Evolutionary conservation across 108 stramenopile species (phyloP), one percentile per base, ranked within the genome.

Genomic region (Conticribra weissflogii): DNA sequence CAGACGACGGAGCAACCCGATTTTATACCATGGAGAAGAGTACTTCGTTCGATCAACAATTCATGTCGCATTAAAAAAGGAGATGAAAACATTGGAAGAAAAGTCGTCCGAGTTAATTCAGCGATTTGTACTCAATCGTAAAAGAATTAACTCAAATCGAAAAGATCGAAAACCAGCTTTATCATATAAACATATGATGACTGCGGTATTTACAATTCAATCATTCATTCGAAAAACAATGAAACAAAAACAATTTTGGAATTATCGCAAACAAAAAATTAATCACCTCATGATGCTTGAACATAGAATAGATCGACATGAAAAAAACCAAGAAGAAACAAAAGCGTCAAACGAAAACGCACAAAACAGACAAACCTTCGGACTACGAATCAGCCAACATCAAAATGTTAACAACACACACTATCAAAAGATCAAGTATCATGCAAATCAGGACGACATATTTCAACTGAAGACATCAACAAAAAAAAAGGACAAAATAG

Each of bases 31-130:
- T 25, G 55, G 66, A 17, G 32, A 67, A 2, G 54, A 67, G 4
- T 46, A 55, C 32, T 67, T 67, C 28, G 28, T 67, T 27, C 66
- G 54, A 4, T 51, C 66, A 0, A 67, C 66, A 29, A 25, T 55
- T 41, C 44, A 36, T 0, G 44, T 46, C 34, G 66, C 66, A 16
- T 54, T 67, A 17, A 28, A 55, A 32, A 55, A 30, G 55, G 66
- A 67, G 55, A 21, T 46, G 23, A 55, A 46, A 15, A 14, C 66
- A 9, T 45, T 67, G 25, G 66, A 67, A 24, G 2, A 0, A 19
- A 55, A 56, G 22, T 67, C 66, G 24, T 54, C 21, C 14, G 25
- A 54, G 3, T 45, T 67, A 27, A 67, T 67, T 28, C 21, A 34
- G 5, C 44, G 32, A n/a, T 67, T 67, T 50, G 54, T 67, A 2